Evolutionary conservation across 179 eudicot genomes (phyloP).

Genomic region (Camellia oleifera): DNA sequence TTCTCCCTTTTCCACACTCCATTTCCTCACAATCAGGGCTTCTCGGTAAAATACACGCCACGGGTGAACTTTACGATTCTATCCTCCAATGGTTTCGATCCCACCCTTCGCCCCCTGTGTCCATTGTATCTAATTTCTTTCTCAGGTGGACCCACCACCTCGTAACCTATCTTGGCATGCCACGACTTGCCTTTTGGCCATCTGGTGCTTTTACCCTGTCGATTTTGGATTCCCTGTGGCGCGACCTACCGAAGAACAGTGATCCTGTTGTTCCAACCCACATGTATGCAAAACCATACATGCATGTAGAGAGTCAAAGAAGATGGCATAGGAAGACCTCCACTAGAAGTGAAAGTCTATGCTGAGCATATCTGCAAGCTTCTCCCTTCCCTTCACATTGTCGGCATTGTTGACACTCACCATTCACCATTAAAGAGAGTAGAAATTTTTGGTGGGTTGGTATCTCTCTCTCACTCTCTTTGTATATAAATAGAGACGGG

Average conservation of each 20-base stretch:
- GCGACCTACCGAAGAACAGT: slow-evolving; percentile 21
- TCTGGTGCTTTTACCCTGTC: slow-evolving; percentile 37
- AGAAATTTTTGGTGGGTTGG: no score
- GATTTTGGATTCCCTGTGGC: slow-evolving; percentile 34
- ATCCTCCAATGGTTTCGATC: slow-evolving; percentile 37
- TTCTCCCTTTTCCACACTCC: slow-evolving; percentile 35
- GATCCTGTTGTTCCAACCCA: background rate
- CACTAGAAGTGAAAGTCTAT: no score
- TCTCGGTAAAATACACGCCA: slow-evolving; percentile 21
- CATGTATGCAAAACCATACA: no score
- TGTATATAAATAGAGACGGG: no score
- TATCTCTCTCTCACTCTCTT: no score
- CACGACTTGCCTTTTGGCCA: slow-evolving; percentile 40
- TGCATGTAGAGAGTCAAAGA: no score
- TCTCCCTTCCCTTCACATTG: no score
- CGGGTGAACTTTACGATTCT: slow-evolving; percentile 26
- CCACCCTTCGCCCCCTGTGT: slow-evolving; percentile 36
- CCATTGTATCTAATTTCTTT: slow-evolving; percentile 39
- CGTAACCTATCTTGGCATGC: slow-evolving; percentile 22
- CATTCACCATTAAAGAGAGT: no score
- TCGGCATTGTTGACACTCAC: no score
- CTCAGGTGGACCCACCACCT: slow-evolving; percentile 48
- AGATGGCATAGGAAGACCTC: no score
- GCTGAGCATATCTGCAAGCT: no score
- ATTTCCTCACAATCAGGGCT: slow-evolving; percentile 25